Evolutionary conservation across 2,329 filamentous ascomycete genomes (phyloP).

Genomic region (Xylaria sp.): DNA sequence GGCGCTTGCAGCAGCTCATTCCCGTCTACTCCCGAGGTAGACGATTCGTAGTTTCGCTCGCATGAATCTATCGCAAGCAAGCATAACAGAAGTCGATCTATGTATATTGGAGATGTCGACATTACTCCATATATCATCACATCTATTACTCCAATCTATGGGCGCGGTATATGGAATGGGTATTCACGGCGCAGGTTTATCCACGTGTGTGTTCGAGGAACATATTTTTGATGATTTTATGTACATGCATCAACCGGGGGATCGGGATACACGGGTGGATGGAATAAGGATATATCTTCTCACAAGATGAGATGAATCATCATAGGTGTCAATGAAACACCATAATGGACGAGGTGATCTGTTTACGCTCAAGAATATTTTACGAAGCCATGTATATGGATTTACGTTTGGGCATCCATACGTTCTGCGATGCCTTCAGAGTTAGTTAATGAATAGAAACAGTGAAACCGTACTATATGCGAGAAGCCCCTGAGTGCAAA

Average conservation of each 20-base stretch:
- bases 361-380: conserved; percentile 6
- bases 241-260: conserved; percentile 20
- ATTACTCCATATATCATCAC: not conserved
- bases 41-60: not conserved
- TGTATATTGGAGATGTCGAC: not conserved
- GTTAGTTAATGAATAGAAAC: not conserved
- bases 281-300: not conserved
- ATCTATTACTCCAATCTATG: conserved; percentile 5
- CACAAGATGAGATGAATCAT: not conserved
- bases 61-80: not conserved
- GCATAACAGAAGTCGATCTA: not conserved
- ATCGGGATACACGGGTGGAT: not conserved
- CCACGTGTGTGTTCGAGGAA: conserved; percentile 15
- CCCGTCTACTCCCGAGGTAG: not conserved
- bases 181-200: conserved; percentile 17
- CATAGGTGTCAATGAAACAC: not conserved
- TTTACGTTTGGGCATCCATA: not conserved
- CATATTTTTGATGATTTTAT: conserved; percentile 20
- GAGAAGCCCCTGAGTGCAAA: not conserved
- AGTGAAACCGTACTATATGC: conserved; percentile 7
- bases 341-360: conserved; percentile 2
- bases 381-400: conserved; percentile 35
- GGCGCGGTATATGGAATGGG: not conserved
- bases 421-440: not conserved
- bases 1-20: not conserved